Conservation (phyloP, 129 eudicot genomes). For the Helianthus tuberosus region DNA sequence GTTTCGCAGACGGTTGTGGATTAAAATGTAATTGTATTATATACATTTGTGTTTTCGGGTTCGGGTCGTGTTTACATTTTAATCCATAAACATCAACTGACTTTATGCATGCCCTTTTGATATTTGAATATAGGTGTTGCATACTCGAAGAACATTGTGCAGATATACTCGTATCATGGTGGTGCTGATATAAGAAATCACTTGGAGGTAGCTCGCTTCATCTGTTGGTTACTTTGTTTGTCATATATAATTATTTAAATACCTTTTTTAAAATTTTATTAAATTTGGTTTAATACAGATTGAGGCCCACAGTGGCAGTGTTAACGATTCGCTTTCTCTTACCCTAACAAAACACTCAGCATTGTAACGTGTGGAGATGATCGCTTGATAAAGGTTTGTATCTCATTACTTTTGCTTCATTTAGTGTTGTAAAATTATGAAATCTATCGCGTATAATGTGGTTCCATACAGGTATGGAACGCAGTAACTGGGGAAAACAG, state of each 20-base stretch:
- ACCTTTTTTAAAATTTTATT: neutral
- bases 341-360: constrained; percentile 70
- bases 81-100: constrained; percentile 1
- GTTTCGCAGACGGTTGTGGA: too few relatives aligned
- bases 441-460: constrained; percentile 2
- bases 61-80: too few relatives aligned
- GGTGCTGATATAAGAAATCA: constrained; percentile 68
- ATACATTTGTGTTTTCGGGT: too few relatives aligned
- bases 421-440: constrained; percentile 2
- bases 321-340: constrained; percentile 87
- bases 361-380: constrained; percentile 93
- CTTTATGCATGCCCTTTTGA: neutral
- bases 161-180: constrained; percentile 67
- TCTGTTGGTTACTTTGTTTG: too few relatives aligned
- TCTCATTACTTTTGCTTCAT: neutral
- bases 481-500: constrained; percentile 67
- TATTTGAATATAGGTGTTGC: constrained; percentile 66
- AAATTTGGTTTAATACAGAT: constrained; percentile 52
- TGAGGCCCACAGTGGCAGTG: constrained; percentile 94
- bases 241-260: neutral
- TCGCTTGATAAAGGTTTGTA: constrained; percentile 75
- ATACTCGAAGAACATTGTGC: constrained; percentile 82
- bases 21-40: too few relatives aligned
- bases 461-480: constrained; percentile 71
- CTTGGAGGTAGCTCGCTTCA: constrained; percentile 58